Evolutionary conservation across 441 rosid species (phyloP).

Genomic region (Jatropha multifida): DNA sequence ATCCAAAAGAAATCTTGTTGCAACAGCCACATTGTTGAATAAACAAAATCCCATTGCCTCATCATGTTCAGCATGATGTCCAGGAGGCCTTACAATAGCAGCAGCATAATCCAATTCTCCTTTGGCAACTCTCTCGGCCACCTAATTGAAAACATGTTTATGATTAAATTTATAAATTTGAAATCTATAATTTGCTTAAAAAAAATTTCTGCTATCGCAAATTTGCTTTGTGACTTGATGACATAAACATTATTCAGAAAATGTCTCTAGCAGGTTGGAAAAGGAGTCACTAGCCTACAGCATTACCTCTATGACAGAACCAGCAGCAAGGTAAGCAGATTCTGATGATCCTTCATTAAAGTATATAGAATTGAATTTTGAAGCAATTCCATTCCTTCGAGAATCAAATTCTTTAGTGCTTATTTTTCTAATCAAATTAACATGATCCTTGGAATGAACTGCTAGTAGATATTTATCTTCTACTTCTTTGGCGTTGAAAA

Average conservation of each 20-base stretch:
- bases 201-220: not conserved
- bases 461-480: conserved; percentile 56
- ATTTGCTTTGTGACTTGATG: not conserved
- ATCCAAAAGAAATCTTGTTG: conserved; percentile 66
- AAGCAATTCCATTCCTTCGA: conserved; percentile 51
- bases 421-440: conserved; percentile 55
- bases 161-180: conserved; percentile 4
- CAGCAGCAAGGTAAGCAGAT: conserved; percentile 86
- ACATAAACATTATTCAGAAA: not conserved
- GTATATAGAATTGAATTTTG: conserved; percentile 67
- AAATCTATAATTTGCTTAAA: not conserved
- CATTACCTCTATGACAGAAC: conserved; percentile 77
- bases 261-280: not conserved
- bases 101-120: conserved; percentile 78
- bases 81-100: conserved; percentile 92
- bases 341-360: conserved; percentile 84
- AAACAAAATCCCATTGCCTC: conserved; percentile 95
- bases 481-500: conserved; percentile 60
- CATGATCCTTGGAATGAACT: conserved; percentile 70
- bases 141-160: conserved; percentile 33
- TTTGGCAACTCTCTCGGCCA: conserved; percentile 73
- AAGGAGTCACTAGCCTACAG: not conserved
- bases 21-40: conserved; percentile 90
- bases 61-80: conserved; percentile 91
- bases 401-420: conserved; percentile 61